Percentiles rank a stretch among this genome's conserved stretches.
phyloP scores from a whole-genome alignment of 2,329 filamentous ascomycete species.

The Xylaria sp. region DNA sequence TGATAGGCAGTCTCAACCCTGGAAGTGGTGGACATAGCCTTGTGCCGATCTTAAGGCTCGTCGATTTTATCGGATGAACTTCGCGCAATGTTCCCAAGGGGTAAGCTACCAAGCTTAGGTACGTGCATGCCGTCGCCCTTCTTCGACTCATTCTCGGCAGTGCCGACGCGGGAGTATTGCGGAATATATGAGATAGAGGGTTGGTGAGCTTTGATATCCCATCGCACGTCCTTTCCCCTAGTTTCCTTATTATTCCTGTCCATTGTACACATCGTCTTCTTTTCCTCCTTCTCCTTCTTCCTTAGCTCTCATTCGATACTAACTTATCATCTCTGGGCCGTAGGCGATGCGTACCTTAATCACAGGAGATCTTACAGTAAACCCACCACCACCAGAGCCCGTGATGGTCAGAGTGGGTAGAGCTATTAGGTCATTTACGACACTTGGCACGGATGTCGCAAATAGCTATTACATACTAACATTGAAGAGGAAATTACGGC shows the following conservation, averaged over 20 bases:
- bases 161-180: neutral
- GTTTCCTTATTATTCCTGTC: neutral
- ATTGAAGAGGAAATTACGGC: constrained; percentile 1
- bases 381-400: neutral
- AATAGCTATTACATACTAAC: neutral
- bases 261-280: neutral
- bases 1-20: constrained; percentile 18
- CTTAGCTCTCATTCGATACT: too few species aligned
- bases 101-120: too few species aligned
- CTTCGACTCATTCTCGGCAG: neutral
- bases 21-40: constrained; percentile 1
- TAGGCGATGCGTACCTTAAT: constrained; percentile 18
- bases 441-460: neutral
- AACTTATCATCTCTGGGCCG: too few species aligned
- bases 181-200: constrained; percentile 7
- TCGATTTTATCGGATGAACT: constrained; percentile 14
- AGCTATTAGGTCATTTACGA: neutral
- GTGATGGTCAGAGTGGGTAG: neutral
- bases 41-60: constrained; percentile 17
- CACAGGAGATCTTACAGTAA: neutral
- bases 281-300: neutral
- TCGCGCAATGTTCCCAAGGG: too few species aligned
- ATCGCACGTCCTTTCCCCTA: neutral
- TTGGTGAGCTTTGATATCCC: neutral
- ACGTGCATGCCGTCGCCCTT: neutral